Percentiles rank a stretch among this genome's conserved stretches.
These are phyloP conservation scores for Mycena metata DNA, from an alignment of 768 basidiomycete species.

Conservation along the genomic window DNA sequence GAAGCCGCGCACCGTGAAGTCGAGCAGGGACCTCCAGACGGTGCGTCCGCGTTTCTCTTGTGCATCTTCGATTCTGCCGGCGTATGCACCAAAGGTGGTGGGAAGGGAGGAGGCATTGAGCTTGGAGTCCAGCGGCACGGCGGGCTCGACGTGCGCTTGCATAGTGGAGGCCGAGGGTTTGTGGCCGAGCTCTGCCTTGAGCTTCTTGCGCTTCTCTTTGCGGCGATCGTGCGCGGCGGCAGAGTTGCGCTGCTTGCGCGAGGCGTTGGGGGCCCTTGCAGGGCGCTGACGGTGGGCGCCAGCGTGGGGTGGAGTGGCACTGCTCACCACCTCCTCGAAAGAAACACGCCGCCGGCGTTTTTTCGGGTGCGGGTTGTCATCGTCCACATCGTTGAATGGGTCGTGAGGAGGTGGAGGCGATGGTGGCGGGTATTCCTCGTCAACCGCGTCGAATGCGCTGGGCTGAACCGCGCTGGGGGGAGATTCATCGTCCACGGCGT, in stretches of 20 bases:
- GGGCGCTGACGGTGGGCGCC: neutral
- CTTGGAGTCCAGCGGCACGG: neutral
- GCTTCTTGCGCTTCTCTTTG: neutral
- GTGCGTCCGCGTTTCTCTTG: no score
- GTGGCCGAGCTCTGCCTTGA: neutral
- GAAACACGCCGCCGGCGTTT: neutral
- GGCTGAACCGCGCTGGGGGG: no score
- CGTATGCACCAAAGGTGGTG: conserved; percentile 3
- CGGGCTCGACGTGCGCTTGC: neutral
- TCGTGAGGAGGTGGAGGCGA: neutral
- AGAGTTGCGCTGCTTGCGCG: no score
- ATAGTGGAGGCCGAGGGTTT: conserved; percentile 3
- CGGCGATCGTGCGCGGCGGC: neutral
- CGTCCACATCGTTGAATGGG: neutral
- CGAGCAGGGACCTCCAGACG: no score
- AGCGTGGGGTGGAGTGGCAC: neutral
- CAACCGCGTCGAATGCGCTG: neutral
- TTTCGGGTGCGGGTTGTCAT: neutral
- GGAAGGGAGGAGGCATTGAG: conserved; percentile 6
- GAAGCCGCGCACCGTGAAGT: neutral
- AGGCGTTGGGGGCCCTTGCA: neutral
- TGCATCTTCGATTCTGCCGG: neutral
- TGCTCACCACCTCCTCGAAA: neutral
- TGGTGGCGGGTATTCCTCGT: neutral
- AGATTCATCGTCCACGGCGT: neutral